Evolutionary conservation across 106 monocot genomes (phyloP), one percentile per base, ranked within the genome.

Genomic region (Platanthera guangdongensis): DNA sequence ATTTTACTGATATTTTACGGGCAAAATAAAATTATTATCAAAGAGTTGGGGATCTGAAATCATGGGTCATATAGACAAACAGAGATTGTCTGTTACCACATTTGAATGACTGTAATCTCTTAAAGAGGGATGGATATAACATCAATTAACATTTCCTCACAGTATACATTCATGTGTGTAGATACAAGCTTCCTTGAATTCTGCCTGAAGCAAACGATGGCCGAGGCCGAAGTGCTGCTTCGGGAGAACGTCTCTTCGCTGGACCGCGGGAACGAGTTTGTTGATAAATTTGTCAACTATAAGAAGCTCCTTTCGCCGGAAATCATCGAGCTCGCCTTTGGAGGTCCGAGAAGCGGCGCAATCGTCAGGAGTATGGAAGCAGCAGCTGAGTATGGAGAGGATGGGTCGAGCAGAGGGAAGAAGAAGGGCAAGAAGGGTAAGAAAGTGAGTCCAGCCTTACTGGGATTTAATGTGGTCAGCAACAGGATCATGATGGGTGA

Each of bases 401-500:
- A 75, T 48, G 80, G 77, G 69, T 80, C 77, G 25, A 83, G 78
- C 53, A 80, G 81, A 14, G 83, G 79, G 46, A 95, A 88, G 85
- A 99, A 92, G 79, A 92, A 92, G 78, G 89, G 86, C 8, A 99
- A 94, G 87, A 99, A 99, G 78, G 94, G 88, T 39, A 92, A 92
- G 82, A 99, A 99, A 79, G 85, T 94, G 47, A 92, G 49, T 19
- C 78, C 94, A 6, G 55, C 83, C 0, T 84, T 94, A 22, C 73
- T 94, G 71, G 99, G 92, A 47, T 99, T 94, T 75, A 94, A 85
- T 71, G 86, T 94, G 4, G 92, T 99, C 13, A 94, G 94, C 72
- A 99, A 90, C 85, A 83, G 94, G 25, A 99, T 99, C 68, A 94
- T 99, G 99, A 92, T 87, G 99, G 99, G 99, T 72, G 99, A 99